These are phyloP conservation scores for Cladosporium phlei DNA, from an alignment of 2,329 filamentous ascomycete species.

Conservation along the genomic window DNA sequence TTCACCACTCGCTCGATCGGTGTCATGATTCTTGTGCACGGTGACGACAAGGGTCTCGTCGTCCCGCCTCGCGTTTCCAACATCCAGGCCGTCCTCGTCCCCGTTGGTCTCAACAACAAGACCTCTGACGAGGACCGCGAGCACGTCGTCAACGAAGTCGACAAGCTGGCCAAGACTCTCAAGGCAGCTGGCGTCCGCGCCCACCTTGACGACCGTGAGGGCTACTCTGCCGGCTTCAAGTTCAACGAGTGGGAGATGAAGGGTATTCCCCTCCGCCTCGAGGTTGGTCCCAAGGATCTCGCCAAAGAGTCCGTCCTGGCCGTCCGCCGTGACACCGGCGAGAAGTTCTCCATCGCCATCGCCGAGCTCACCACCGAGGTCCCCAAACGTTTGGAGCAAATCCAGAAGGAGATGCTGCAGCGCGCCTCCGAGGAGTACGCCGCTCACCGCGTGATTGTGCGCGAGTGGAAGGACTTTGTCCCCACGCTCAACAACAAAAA, in stretches of 20 bases:
- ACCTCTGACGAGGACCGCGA: slow-evolving; percentile 73
- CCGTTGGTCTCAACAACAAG: slow-evolving; percentile 88
- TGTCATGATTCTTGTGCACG: slow-evolving; percentile 98
- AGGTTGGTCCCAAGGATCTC: slow-evolving; percentile 92
- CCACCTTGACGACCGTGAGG: slow-evolving; percentile 79
- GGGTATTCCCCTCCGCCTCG: slow-evolving; percentile 86
- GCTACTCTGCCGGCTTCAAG: slow-evolving; percentile 92
- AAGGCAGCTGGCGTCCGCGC: slow-evolving; percentile 70
- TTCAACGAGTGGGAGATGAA: slow-evolving; percentile 99
- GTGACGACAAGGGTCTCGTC: slow-evolving; percentile 91
- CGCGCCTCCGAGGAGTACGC: slow-evolving; percentile 75
- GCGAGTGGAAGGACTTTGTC: slow-evolving; percentile 84
- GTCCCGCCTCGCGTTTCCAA: slow-evolving; percentile 87
- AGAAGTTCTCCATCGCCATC: slow-evolving; percentile 76
- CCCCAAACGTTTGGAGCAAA: slow-evolving; percentile 77
- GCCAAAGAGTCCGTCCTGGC: slow-evolving; percentile 79
- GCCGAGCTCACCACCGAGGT: slow-evolving; percentile 67
- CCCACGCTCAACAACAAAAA: slow-evolving; percentile 90
- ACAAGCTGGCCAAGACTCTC: slow-evolving; percentile 64
- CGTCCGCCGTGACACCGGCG: slow-evolving; percentile 77
- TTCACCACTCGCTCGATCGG: slow-evolving; percentile 94
- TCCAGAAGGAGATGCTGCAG: slow-evolving; percentile 75
- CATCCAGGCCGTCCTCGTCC: slow-evolving; percentile 79
- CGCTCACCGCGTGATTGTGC: slow-evolving; percentile 73
- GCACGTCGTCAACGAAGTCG: slow-evolving; percentile 70